Base-by-base conservation (phyloP, 2,329 filamentous ascomycete species). In the Neopestalotiopsis clavispora region DNA sequence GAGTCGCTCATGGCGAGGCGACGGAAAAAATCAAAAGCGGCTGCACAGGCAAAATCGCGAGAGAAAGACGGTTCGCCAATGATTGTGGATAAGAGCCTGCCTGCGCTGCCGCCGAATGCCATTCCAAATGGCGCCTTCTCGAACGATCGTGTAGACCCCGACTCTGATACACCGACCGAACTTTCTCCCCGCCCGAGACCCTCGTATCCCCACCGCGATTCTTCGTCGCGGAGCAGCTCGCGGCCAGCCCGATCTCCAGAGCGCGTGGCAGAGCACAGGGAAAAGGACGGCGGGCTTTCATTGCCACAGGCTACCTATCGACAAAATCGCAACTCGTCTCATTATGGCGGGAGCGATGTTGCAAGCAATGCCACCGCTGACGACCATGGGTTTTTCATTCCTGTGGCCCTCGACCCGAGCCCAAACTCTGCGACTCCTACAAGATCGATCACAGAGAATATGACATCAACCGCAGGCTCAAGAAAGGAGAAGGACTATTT, bases 1-100 rank as follows among this genome's bases (percentile, higher is more conserved):
- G 96, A 99, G 81, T 96, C 94, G 34, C 83, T 99, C 66, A 98
- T 98, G 94, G 94, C 95, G 64, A 88, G 95, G 72, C 89, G 95
- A 72, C 89, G 94, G 76, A 98, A 98, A 83, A 94, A 94, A 80
- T 91, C 92, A 52, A 94, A 94, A 80, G 88, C 90, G 66, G 85
- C 87, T 57, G 85, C 87, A 0, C 85, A 87, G 70, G 86, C 87
- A 63, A 91, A 91, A 75, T 81, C 86, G 65, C 85, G 88, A 75
- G 89, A 90, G 72, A 91, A 91, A 78, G 89, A 91, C 17, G 80
- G 82, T 60, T 89, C 85, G 65, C 88, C 91, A 23, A 89, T 91
- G 84, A 90, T 94, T 71, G 89, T 93, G 52, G 95, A 99, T 79
- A 98, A 98, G 80, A 97, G 94, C 6, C 84, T 99, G 45, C 96